Evolutionary conservation across 805 yeast species (phyloP).

Genomic region (Saccharomycopsis fermentans): DNA sequence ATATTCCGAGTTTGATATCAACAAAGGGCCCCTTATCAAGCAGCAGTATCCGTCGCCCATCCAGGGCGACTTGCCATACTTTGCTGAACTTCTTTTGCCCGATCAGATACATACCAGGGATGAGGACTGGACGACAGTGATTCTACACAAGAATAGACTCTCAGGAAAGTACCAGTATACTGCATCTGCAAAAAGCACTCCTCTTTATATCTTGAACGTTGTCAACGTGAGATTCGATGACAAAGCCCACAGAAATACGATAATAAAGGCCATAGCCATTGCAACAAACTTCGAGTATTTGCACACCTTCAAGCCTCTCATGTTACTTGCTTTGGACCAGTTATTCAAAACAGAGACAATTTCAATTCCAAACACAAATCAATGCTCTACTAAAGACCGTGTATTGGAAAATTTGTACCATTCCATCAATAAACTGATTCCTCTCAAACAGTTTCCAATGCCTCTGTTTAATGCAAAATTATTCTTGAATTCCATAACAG

Average conservation of each 20-base stretch:
- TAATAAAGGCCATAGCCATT: conserved; percentile 41
- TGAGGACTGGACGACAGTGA: conserved; percentile 47
- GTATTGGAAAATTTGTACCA: conserved; percentile 6
- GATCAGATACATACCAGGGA: conserved; percentile 46
- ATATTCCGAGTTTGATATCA: conserved; percentile 73
- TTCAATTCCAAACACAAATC: background rate
- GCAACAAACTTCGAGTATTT: conserved; percentile 37
- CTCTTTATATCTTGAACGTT: conserved; percentile 40
- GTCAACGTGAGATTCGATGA: conserved; percentile 36
- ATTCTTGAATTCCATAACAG: conserved; percentile 10
- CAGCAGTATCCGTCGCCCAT: conserved; percentile 46
- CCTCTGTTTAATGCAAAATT: conserved; percentile 9
- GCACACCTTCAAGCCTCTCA: conserved; percentile 43
- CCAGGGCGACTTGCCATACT: conserved; percentile 30
- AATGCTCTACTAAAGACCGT: background rate
- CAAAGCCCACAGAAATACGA: conserved; percentile 37
- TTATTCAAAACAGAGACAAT: conserved; percentile 26
- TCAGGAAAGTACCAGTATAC: conserved; percentile 17
- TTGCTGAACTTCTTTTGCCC: conserved; percentile 52
- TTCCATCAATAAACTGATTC: conserved; percentile 1
- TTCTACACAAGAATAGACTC: conserved; percentile 25
- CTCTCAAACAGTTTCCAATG: conserved; percentile 1
- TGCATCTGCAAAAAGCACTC: conserved; percentile 25
- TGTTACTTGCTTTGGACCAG: conserved; percentile 39
- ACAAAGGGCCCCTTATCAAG: conserved; percentile 56